Evolutionary conservation across 1,284 basidiomycete species (phyloP), one percentile per base, ranked within the genome.

Genomic region (Boletus hoseneyae): DNA sequence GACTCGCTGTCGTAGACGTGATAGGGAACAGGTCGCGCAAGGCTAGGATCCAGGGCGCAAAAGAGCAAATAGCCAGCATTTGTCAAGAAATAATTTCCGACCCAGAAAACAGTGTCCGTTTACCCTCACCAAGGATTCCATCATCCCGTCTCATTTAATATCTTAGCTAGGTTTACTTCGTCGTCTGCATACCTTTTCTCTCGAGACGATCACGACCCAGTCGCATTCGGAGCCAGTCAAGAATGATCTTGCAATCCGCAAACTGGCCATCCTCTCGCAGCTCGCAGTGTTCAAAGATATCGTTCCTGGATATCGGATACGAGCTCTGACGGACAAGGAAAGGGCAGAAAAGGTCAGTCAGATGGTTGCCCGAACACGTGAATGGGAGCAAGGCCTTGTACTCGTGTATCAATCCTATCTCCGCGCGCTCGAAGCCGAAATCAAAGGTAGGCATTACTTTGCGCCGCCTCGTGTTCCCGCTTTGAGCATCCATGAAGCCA

Each of bases 311-410:
- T 91, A 90, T 67, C 76, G 82, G 45, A 97, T 99, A 65, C 89
- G 97, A 46, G 72, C 85, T 13, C 75, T 99, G 30, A 93, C 92
- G 3, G 96, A 94, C 34, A 82, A 82, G 55, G 97, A 99, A 70
- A 90, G 90, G 68, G 74, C 84, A 5, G 94, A 97, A 67, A 96
- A 95, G 68, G 94, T 98, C 50, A 87, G 92, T 65, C 96, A 99
- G 70, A 86, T 94, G 71, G 93, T 99, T 4, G 80, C 88, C 16
- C 79, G 86, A 27, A 86, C 92, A 55, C 82, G 97, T 59, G 97
- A 99, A 65, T 99, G 89, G 79, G 97, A 99, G 68, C 93, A 98
- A 68, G 89, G 94, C n/a, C 77, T 99, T 44, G 89, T 99, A 18
- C 72, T 76, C 45, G 83, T 88, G 35, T 99, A 99, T 70, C 93